Conservation (phyloP, 106 monocot genomes). For the Dactylorhiza incarnata region DNA sequence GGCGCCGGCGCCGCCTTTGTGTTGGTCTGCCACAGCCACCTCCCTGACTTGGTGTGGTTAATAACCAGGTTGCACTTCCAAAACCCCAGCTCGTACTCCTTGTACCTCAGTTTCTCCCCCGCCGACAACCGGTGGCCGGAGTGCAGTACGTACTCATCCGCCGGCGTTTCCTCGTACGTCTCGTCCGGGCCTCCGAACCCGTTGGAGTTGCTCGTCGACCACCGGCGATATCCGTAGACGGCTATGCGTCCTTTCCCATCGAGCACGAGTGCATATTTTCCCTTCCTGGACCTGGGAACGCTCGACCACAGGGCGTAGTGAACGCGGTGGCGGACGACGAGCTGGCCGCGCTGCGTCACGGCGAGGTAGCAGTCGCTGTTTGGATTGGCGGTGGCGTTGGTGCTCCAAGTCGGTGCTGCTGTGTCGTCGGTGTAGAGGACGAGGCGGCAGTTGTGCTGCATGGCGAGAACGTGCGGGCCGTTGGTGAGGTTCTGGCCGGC, state of each 20-base stretch:
- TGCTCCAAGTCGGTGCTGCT: constrained; percentile 6
- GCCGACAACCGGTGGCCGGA: constrained; percentile 15
- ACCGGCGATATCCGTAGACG: constrained; percentile 19
- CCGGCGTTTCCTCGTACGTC: not conserved
- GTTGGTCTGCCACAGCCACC: constrained; percentile 20
- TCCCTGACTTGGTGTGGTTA: constrained; percentile 9
- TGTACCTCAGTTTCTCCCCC: constrained; percentile 14
- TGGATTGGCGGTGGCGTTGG: constrained; percentile 7
- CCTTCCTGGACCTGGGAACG: constrained; percentile 13
- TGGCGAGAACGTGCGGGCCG: constrained; percentile 14
- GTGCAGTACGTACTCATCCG: constrained; percentile 13
- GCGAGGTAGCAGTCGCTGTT: constrained; percentile 22
- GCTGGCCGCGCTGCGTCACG: constrained; percentile 19
- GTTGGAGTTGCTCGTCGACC: constrained; percentile 20
- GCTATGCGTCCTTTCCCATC: constrained; percentile 11
- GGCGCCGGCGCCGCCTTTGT: constrained; percentile 4
- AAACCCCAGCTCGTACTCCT: constrained; percentile 13
- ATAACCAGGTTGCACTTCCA: constrained; percentile 22
- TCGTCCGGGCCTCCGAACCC: not conserved
- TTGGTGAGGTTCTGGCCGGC: constrained; percentile 30
- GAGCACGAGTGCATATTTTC: constrained; percentile 33
- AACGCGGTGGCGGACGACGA: constrained; percentile 18
- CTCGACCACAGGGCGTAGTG: constrained; percentile 30
- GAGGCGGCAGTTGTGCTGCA: constrained; percentile 30
- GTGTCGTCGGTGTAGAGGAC: constrained; percentile 11